A percentile compares a stretch with the other conserved stretches of the same genome.
Conservation (phyloP, 129 eudicot genomes). For the Pittosporum tobira region DNA sequence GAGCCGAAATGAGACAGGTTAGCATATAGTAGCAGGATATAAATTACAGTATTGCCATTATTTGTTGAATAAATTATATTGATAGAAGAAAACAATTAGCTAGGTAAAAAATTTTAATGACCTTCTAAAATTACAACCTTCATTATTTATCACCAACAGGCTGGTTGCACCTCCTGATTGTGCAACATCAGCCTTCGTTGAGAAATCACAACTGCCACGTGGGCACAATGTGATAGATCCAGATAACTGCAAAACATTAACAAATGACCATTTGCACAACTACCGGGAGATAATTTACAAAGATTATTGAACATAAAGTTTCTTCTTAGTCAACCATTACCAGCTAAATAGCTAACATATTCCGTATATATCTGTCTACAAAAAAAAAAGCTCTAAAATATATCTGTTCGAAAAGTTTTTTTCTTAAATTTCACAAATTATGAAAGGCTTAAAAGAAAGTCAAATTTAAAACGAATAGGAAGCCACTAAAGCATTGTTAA, state of each 20-base stretch:
- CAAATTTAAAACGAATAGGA: background rate
- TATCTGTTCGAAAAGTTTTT: background rate
- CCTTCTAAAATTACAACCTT: constrained; percentile 45
- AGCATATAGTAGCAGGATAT: background rate
- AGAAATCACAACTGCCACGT: constrained; percentile 82
- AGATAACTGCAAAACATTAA: constrained; percentile 39
- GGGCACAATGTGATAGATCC: constrained; percentile 52
- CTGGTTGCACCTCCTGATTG: constrained; percentile 79
- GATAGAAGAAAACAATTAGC: constrained; percentile 2
- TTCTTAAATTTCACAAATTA: background rate
- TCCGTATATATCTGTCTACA: background rate
- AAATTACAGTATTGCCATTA: background rate
- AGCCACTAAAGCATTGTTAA: background rate
- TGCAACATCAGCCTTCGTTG: constrained; percentile 61
- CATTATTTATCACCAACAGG: constrained; percentile 61
- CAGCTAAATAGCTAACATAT: background rate
- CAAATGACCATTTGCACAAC: constrained; percentile 9
- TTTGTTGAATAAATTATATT: constrained; percentile 1
- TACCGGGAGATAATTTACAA: background rate
- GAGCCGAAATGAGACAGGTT: background rate
- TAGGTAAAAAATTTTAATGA: constrained; percentile 3
- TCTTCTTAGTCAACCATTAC: background rate
- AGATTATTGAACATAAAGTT: background rate
- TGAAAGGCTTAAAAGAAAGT: background rate
- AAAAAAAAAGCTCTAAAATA: background rate